Base-by-base conservation (phyloP, 495 filamentous ascomycete species). In the Penicillium bovifimosum region DNA sequence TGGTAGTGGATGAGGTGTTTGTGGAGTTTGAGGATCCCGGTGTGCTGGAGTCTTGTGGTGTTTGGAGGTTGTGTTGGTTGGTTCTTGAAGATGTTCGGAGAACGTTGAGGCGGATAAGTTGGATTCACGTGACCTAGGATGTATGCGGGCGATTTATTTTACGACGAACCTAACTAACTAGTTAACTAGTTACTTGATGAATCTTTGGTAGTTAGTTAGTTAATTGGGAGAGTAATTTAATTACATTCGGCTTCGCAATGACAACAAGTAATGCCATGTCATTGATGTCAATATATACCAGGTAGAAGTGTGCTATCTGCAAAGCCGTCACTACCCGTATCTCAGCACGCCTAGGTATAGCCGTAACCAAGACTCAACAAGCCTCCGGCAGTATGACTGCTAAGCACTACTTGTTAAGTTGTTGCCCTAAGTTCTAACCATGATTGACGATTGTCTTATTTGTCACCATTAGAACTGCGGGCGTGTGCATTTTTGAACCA, bases 271-370 rank as follows among this genome's bases (percentile, higher is more conserved):
- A 10, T 24, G 20, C 18, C 29, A 27, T 42, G 6, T 42, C 32
- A 36, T 43, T 31, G 58, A 27, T 42, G 6, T 42, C 32, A 36
- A 47, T 31, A 61, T 58, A 35, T 61, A 57, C 50, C 46, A 18
- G 36, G 47, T 58, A 55, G 47, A 26, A 42, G 56, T 41, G 38
- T 35, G 26, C 49, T 53, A 54, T 49, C 17, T 38, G 34, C 36
- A 32, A 50, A 17, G 33, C 47, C 41, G 55, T 44, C 41, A 51
- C 46, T 53, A 52, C 54, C 45, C 45, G 26, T 49, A 54, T 45
- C 46, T 49, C 17, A 50, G 40, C 49, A 46, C 14, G 55, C 54
- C 38, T 48, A 48, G 2, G 29, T 43, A 31, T n/a, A n/a, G n/a
- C n/a, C n/a, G n/a, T n/a, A n/a, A n/a, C n/a, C n/a, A n/a, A n/a